phyloP scores from a whole-genome alignment of 345 rosid genomes.

The Arabidopsis arenosa region DNA sequence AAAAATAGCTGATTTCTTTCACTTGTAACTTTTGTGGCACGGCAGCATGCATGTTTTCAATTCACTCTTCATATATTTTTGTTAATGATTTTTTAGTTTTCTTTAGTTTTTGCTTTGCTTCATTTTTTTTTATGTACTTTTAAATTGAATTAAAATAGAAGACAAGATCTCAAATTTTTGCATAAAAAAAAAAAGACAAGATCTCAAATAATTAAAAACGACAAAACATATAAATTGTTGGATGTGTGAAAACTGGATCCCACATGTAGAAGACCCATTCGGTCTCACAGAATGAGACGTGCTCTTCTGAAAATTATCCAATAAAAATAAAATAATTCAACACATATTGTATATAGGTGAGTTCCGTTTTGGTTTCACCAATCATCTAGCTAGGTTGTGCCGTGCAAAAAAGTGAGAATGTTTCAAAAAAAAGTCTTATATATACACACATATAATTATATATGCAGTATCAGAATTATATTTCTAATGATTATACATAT shows the following conservation, averaged over 20 bases:
- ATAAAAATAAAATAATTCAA: too few relatives aligned
- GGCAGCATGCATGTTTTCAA: not conserved
- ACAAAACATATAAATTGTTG: constrained; percentile 12
- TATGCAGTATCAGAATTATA: too few relatives aligned
- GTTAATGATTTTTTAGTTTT: not conserved
- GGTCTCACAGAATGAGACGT: constrained; percentile 13
- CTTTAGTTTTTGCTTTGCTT: not conserved
- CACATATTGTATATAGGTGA: too few relatives aligned
- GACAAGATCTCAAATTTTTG: not conserved
- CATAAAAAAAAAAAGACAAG: not conserved
- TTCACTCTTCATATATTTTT: not conserved
- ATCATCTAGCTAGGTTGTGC: too few relatives aligned
- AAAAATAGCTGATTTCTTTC: not conserved
- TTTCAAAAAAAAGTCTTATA: too few relatives aligned
- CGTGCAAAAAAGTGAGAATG: too few relatives aligned
- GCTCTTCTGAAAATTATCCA: not conserved
- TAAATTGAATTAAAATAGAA: not conserved
- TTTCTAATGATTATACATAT: too few relatives aligned
- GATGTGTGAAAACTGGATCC: constrained; percentile 22
- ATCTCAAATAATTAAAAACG: constrained; percentile 1
- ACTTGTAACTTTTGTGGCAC: not conserved
- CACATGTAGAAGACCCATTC: constrained; percentile 27
- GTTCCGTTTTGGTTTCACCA: too few relatives aligned
- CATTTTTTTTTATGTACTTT: not conserved
- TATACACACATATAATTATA: too few relatives aligned